Evolutionary conservation across 495 filamentous ascomycete genomes (phyloP), one percentile per base, ranked within the genome.

Genomic region (Venustampulla echinocandica): DNA sequence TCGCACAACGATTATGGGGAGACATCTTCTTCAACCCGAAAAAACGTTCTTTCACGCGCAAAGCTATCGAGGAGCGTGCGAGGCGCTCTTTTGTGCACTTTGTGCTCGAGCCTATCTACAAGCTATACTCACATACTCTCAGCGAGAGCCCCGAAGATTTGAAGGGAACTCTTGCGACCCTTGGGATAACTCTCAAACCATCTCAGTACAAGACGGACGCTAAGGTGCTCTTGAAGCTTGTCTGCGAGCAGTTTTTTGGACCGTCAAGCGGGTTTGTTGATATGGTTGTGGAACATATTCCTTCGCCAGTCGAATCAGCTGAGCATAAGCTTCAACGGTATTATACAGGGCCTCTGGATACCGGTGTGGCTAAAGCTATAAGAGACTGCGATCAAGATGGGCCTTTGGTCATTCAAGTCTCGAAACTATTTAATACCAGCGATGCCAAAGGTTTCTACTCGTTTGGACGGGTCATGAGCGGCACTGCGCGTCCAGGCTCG

Each of bases 221-320:
- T 10, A 93, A 89, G 58, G 83, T 85, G 20, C 74, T 98, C 6
- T 73, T 98, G 25, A 87, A 82, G 61, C 68, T 90, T 17, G 93
- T 95, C 19, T 98, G 93, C 59, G 85, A 85, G 61, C 84, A 95
- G 56, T 98, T 96, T 66, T 98, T 98, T 54, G 92, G 90, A 15
- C 79, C 84, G 24, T 82, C 87, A 5, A 79, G 77, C 32, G 92
- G 89, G 0, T 93, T 98, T 56, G 90, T 97, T 10, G 93, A 98
- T 59, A 97, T 97, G 92, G 64, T 95, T 36, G 76, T 90, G 23
- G 74, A 88, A 48, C 88, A 98, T 64, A 70, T 96, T 44, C 92
- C 93, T 3, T 95, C 92, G 9, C 88, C 92, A 1, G 69, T 78
- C 1, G 84, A 86, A 40, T 90, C 85, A 17, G 84, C 87, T 5